Evolutionary conservation across 139 green algal species (phyloP).

Genomic region (Spirogloea muscicola): DNA sequence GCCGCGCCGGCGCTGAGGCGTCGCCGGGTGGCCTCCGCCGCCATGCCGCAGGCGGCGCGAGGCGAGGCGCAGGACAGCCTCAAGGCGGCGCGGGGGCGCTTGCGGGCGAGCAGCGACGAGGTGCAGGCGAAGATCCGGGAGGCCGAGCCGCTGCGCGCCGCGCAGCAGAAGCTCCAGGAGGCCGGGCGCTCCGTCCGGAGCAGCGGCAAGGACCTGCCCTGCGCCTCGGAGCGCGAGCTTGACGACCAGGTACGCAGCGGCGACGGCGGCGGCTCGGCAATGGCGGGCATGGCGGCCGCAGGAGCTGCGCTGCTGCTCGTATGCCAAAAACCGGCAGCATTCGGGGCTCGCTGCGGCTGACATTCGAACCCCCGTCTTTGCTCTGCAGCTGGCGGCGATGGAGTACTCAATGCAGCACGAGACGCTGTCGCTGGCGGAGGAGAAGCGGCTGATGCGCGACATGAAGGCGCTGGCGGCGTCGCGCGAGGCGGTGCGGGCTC

Average conservation of each 20-base stretch:
- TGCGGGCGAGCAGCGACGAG: no score
- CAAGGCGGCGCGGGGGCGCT: no score
- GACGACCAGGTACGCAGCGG: conserved; percentile 17
- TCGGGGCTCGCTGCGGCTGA: no score
- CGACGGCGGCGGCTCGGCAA: no score
- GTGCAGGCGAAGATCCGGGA: conserved; percentile 27
- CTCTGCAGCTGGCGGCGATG: conserved; percentile 32
- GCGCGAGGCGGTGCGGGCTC: conserved; percentile 12
- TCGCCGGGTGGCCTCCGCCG: no score
- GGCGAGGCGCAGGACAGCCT: no score
- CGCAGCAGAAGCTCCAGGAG: conserved; percentile 29
- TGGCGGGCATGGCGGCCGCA: no score
- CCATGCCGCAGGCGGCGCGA: no score
- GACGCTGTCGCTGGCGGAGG: conserved; percentile 30
- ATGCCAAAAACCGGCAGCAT: no score
- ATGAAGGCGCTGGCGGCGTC: conserved; percentile 37
- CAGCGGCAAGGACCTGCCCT: background rate
- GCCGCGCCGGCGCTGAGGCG: no score
- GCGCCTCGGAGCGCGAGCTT: conserved; percentile 19
- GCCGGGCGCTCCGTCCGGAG: background rate
- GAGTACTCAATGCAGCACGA: conserved; percentile 44
- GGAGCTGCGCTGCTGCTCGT: no score
- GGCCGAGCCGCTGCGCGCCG: conserved; percentile 24
- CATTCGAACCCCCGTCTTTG: no score
- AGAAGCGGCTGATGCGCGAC: conserved; percentile 41